phyloP scores from a whole-genome alignment of 805 yeast genomes.

The Nakazawaea sp. region DNA sequence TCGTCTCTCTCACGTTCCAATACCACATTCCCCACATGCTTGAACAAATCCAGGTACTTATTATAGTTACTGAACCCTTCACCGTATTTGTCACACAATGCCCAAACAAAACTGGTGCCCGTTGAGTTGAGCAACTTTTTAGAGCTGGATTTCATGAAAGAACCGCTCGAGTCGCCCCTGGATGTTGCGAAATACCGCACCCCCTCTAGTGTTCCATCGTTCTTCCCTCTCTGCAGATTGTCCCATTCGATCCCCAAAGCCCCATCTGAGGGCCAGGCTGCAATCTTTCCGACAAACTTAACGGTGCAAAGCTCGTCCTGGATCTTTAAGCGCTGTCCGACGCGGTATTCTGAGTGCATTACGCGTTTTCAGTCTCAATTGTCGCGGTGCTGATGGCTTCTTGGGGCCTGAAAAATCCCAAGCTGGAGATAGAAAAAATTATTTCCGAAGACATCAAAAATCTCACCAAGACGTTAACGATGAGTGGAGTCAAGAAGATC shows the following conservation, averaged over 20 bases:
- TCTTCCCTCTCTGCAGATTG: conserved; percentile 56
- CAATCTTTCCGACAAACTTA: conserved; percentile 50
- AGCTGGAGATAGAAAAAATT: no score
- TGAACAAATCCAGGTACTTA: background rate
- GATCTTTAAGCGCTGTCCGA: conserved; percentile 22
- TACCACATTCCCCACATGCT: background rate
- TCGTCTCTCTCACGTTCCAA: conserved; percentile 6
- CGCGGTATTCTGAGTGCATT: conserved; percentile 2
- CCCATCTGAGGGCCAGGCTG: conserved; percentile 48
- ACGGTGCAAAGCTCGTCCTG: conserved; percentile 56
- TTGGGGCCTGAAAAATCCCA: no score
- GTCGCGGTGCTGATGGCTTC: no score
- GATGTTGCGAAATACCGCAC: conserved; percentile 42
- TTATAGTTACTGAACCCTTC: conserved; percentile 18
- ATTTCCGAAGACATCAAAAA: no score
- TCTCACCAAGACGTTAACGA: no score
- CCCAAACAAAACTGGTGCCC: conserved; percentile 32
- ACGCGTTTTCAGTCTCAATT: no score
- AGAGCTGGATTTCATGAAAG: conserved; percentile 46
- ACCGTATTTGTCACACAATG: conserved; percentile 44
- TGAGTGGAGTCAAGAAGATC: conserved; percentile 28
- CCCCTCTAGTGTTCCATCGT: conserved; percentile 56
- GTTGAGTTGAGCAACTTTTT: conserved; percentile 24
- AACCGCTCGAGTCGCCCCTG: conserved; percentile 40
- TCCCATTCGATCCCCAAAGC: conserved; percentile 92